Conservation (phyloP, 768 basidiomycete genomes). For the Termitomyces sp. region DNA sequence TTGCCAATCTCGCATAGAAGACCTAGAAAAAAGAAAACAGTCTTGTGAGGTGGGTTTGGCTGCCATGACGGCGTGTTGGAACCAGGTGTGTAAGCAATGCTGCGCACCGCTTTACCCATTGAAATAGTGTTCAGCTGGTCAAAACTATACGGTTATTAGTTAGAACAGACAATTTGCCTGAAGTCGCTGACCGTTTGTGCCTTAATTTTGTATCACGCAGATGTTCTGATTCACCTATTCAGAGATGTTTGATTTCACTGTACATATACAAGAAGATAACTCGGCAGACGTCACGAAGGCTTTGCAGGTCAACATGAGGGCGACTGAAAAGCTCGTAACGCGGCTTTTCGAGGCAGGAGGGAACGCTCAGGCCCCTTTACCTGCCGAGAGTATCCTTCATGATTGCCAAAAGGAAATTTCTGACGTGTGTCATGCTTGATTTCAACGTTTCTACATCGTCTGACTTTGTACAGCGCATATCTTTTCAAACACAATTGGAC, state of each 20-base stretch:
- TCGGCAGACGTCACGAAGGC: slow-evolving; percentile 34
- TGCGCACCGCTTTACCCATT: slow-evolving; percentile 2
- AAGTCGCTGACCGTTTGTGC: slow-evolving; percentile 33
- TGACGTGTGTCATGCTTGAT: slow-evolving; percentile 41
- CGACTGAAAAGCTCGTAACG: slow-evolving; percentile 55
- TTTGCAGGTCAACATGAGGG: slow-evolving; percentile 50
- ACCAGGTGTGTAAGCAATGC: slow-evolving; percentile 44
- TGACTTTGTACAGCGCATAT: slow-evolving; percentile 38
- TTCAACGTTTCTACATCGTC: slow-evolving; percentile 5
- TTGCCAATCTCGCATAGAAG: slow-evolving; percentile 51
- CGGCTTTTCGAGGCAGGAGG: slow-evolving; percentile 46
- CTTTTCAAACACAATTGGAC: slow-evolving; percentile 55
- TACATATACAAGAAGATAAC: slow-evolving; percentile 32
- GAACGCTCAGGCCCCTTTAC: slow-evolving; percentile 24
- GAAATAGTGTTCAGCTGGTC: slow-evolving; percentile 41
- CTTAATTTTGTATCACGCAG: slow-evolving; percentile 8
- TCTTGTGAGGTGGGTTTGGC: slow-evolving; percentile 68
- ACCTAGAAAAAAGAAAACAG: slow-evolving; percentile 60
- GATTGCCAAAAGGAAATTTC: slow-evolving; percentile 51
- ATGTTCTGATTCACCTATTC: background rate
- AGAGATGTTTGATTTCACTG: slow-evolving; percentile 46
- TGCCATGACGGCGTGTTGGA: slow-evolving; percentile 77
- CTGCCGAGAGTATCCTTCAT: slow-evolving; percentile 35
- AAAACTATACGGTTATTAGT: slow-evolving; percentile 61
- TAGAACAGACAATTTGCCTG: slow-evolving; percentile 43